Conservation (phyloP, 2,329 filamentous ascomycete genomes). For the Colletotrichum graminicola region DNA sequence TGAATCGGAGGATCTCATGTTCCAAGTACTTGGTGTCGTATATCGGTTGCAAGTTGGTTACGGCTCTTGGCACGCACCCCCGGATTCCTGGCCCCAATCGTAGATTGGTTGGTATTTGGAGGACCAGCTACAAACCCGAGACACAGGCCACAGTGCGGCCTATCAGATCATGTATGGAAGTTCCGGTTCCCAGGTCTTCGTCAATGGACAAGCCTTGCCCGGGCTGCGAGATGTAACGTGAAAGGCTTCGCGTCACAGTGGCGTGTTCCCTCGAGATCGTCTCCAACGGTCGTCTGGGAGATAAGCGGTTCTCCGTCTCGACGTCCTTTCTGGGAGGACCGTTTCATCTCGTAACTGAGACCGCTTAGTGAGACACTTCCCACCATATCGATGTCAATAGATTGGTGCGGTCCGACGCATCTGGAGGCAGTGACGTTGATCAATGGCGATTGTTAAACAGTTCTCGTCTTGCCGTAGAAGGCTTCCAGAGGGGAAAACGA, state of each 20-base stretch:
- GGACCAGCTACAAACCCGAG: constrained; percentile 13
- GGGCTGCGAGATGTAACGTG: constrained; percentile 14
- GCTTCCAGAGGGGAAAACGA: constrained; percentile 17
- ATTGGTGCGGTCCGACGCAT: background rate
- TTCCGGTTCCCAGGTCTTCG: constrained; percentile 7
- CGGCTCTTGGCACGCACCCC: constrained; percentile 30
- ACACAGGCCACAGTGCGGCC: constrained; percentile 25
- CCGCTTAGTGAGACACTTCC: constrained; percentile 7
- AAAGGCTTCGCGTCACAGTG: constrained; percentile 15
- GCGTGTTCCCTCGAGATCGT: constrained; percentile 6
- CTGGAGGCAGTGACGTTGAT: constrained; percentile 17
- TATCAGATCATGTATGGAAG: constrained; percentile 1
- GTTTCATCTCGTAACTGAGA: constrained; percentile 8
- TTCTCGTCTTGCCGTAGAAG: constrained; percentile 7
- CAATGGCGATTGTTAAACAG: background rate
- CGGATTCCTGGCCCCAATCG: constrained; percentile 13
- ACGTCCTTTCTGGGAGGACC: constrained; percentile 1
- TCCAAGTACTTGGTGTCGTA: constrained; percentile 14
- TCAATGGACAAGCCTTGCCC: constrained; percentile 24
- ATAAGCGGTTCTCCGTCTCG: constrained; percentile 17
- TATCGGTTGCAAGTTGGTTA: constrained; percentile 29
- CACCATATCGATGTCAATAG: background rate
- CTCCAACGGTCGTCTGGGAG: constrained; percentile 3
- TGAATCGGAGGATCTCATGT: constrained; percentile 16
- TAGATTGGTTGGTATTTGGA: constrained; percentile 27